Conservation (phyloP, 331 rosid genomes). For the Telfairia occidentalis region DNA sequence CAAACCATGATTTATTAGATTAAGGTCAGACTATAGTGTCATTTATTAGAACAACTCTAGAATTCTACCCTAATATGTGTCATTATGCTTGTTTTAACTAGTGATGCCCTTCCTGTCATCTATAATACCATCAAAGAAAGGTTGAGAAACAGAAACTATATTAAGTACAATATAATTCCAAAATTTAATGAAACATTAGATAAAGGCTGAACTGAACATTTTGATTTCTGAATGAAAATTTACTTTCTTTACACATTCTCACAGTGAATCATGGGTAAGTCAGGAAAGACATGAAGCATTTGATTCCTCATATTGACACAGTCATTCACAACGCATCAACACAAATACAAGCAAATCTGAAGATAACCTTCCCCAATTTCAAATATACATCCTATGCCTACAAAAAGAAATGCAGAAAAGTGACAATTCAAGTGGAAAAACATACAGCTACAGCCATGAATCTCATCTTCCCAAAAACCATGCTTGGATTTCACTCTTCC, state of each 20-base stretch:
- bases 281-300: background rate
- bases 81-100: too few species aligned
- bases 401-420: conserved; percentile 2
- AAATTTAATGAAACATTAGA: background rate
- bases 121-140: too few species aligned
- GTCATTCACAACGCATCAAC: background rate
- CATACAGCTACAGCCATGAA: conserved; percentile 1
- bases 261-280: background rate
- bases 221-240: background rate
- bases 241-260: background rate
- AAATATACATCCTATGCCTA: conserved; percentile 11
- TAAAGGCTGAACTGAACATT: background rate
- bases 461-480: background rate
- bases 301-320: background rate
- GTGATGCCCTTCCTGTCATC: too few species aligned
- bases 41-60: too few species aligned
- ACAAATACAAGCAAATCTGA: background rate
- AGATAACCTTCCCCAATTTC: background rate
- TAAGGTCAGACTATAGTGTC: too few species aligned
- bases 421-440: background rate
- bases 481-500: conserved; percentile 16
- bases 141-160: too few species aligned
- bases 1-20: too few species aligned
- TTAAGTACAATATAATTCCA: background rate
- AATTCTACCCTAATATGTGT: too few species aligned